Base-by-base conservation (phyloP, 129 eudicot species). In the Chrysanthemum seticuspe region DNA sequence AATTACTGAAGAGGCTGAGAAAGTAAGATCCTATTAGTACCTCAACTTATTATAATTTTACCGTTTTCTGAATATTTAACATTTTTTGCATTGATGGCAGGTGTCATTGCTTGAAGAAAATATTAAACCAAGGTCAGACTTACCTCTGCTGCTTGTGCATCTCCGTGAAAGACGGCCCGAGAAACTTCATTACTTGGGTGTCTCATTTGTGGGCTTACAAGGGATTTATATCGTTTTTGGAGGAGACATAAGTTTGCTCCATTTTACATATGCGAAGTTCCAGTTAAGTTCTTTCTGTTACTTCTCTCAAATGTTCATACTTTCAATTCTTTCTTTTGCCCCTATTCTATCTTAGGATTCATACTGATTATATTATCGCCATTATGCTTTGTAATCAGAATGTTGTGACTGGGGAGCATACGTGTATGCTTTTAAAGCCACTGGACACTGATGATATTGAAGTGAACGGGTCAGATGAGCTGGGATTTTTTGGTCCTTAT, bases 151-250 rank as follows among this genome's bases (percentile, higher is more conserved):
- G 69, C 95, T 95, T 67, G 86, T 84, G 36, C 97, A 83, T 83
- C 96, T 95, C 25, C 85, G 84, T 74, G 99, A 95, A 71, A 78
- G 99, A 67, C 84, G 73, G 27, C 91, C 96, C 18, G 99, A 95
- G 74, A 91, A 76, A 83, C 95, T 95, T 51, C 97, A 95, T 81
- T 95, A 95, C 54, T 54, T 91, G 54, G 97, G 97, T 62, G 99
- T 91, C 70, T 95, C 99, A 6, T 95, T 95, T 71, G n/a, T n/a
- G 97, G 97, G 70, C 97, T 95, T 71, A 95, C 97, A 27, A 81
- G 67, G 67, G 97, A 95, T 77, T 82, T 95, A 15, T 89, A 91
- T 72, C 84, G 92, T 5, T 95, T 95, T 64, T 95, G 99, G 99
- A 95, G 89, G 76, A 91, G 74, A 72, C 99, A 86, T 62, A 87